Conservation (phyloP, 73 alveolate species). For the Tetrahymena thermophila region DNA sequence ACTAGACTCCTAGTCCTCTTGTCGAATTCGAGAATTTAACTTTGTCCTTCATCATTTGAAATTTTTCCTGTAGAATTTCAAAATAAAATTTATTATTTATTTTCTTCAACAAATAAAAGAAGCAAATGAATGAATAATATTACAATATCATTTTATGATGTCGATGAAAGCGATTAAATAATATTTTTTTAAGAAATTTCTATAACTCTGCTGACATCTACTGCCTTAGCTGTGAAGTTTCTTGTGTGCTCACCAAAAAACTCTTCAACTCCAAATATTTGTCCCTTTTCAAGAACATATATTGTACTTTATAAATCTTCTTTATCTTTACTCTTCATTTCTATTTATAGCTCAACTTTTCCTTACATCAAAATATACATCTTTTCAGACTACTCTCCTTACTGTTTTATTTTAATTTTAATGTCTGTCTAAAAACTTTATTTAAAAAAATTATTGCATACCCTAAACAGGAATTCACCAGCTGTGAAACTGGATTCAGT, state of each 20-base stretch:
- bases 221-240: neutral
- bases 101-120: neutral
- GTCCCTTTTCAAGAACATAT: neutral
- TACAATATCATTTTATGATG: neutral
- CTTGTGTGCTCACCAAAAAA: neutral
- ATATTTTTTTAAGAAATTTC: neutral
- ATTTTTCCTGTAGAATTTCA: neutral
- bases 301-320: neutral
- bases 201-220: neutral
- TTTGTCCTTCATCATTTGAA: neutral
- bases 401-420: neutral
- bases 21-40: neutral
- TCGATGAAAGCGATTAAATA: neutral
- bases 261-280: neutral
- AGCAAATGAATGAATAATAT: neutral
- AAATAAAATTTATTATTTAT: neutral
- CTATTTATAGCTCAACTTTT: neutral
- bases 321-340: neutral
- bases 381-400: neutral
- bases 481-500: neutral
- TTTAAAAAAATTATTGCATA: neutral
- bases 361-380: neutral
- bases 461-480: neutral
- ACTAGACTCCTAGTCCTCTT: neutral
- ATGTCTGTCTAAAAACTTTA: neutral